Conservation (phyloP, 768 basidiomycete species). For the Serendipita sp. region DNA sequence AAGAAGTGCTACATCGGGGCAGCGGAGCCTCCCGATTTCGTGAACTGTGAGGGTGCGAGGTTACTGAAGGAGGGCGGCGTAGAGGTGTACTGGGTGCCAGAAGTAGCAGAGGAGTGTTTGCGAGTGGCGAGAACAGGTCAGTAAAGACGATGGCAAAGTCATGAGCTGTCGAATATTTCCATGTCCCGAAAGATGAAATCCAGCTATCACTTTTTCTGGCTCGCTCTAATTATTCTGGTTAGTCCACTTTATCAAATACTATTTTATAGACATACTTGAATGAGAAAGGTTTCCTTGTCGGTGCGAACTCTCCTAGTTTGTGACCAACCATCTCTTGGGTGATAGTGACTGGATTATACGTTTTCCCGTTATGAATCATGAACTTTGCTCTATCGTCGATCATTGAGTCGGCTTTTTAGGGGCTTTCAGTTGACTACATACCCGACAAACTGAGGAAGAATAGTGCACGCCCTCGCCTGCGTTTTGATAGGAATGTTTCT, state of each 20-base stretch:
- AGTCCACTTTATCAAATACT: background rate
- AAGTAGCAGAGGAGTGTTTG: conserved; percentile 67
- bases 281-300: conserved; percentile 34
- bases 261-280: background rate
- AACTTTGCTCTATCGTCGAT: conserved; percentile 51
- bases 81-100: conserved; percentile 56
- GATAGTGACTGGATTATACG: conserved; percentile 69
- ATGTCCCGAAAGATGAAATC: background rate
- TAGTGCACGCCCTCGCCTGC: conserved; percentile 74
- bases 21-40: conserved; percentile 86
- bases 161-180: background rate
- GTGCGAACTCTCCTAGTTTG: conserved; percentile 88
- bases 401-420: background rate
- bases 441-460: conserved; percentile 95
- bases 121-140: conserved; percentile 47
- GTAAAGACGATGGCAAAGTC: conserved; percentile 10
- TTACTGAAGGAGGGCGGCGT: conserved; percentile 55
- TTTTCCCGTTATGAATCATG: conserved; percentile 86
- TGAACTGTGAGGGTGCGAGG: conserved; percentile 74
- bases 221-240: no score
- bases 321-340: conserved; percentile 99
- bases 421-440: conserved; percentile 22
- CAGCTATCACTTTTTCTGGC: background rate
- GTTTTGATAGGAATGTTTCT: conserved; percentile 81
- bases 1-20: conserved; percentile 75